Evolutionary conservation across 208 protist species (phyloP), one percentile per base, ranked within the genome.

Genomic region (Kentomonas sorsogonicus): DNA sequence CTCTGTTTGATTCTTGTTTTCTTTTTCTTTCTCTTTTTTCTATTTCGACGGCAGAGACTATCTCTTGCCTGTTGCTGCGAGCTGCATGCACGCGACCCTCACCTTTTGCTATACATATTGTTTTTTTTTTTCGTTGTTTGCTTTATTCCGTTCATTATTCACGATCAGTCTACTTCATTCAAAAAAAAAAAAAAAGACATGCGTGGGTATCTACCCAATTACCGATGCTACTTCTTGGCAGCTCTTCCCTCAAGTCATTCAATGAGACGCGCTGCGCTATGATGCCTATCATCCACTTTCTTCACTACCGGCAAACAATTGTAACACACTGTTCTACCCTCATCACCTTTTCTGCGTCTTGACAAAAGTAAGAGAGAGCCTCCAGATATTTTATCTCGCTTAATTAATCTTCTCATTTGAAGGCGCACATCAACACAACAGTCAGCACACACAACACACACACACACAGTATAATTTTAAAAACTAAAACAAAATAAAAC

Each of bases 1-100:
- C 4, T 48, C 13, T 40, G 30, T 36, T 66, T 33, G 7, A 27
- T n/a, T 59, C 5, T 16, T 11, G 20, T 31, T 3, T 29, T 47
- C 30, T 55, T 67, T 43, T 44, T 15, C 25, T 53, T 25, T 56
- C 40, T 33, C 40, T 47, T 47, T 41, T 55, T 52, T 30, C 23
- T 46, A 45, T 25, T 34, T 41, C 30, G 31, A 33, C 7, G 15
- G 6, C 38, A 30, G 20, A 20, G n/a, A 39, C 41, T 46, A 46
- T 36, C 33, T 15, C 33, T 36, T 15, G 5, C 33, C 33, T 36
- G 11, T 36, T 48, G 44, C 23, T 48, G 22, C 11, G 26, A 27
- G 3, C 11, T 41, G 15, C 3, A 41, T 22, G 38, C n/a, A n/a
- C n/a, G n/a, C n/a, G 13, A 2, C 13, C 3, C 18, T 41, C 18